These are phyloP conservation scores for Escallonia rubra DNA, from an alignment of 129 eudicot genomes.

Conservation along the genomic window DNA sequence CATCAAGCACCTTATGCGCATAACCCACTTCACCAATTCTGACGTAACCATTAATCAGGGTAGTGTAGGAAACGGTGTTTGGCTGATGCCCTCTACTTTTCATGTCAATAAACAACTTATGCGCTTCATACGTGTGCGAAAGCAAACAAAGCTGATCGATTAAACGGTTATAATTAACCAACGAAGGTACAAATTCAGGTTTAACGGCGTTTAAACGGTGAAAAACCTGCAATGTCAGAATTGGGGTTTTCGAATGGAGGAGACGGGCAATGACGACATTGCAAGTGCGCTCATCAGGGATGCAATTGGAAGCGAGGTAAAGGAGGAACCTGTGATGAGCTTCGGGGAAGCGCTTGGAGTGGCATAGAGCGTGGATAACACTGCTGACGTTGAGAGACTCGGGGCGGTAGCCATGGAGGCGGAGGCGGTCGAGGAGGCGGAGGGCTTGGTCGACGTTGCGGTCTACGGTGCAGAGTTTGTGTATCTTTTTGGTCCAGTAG, in stretches of 20 bases:
- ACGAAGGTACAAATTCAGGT: slow-evolving; percentile 68
- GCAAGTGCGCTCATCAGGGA: slow-evolving; percentile 80
- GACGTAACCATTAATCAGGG: slow-evolving; percentile 69
- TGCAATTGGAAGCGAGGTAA: slow-evolving; percentile 19
- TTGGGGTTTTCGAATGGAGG: slow-evolving; percentile 42
- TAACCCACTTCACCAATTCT: slow-evolving; percentile 37
- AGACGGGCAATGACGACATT: slow-evolving; percentile 71
- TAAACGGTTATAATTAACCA: slow-evolving; percentile 74
- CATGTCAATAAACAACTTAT: slow-evolving; percentile 53
- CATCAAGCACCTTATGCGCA: slow-evolving; percentile 72
- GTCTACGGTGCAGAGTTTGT: slow-evolving; percentile 51
- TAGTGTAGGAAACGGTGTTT: slow-evolving; percentile 62
- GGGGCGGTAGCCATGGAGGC: slow-evolving; percentile 46
- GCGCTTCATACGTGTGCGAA: slow-evolving; percentile 28
- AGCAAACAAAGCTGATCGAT: slow-evolving; percentile 52
- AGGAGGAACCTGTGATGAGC: slow-evolving; percentile 53
- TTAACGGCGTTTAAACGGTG: slow-evolving; percentile 25
- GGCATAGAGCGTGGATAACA: slow-evolving; percentile 69
- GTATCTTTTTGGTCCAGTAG: slow-evolving; percentile 60
- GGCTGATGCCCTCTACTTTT: slow-evolving; percentile 57
- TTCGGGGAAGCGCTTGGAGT: slow-evolving; percentile 48
- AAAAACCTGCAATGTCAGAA: slow-evolving; percentile 38
- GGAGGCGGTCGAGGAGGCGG: slow-evolving; percentile 42
- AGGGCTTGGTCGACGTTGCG: slow-evolving; percentile 57
- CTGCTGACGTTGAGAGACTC: slow-evolving; percentile 62